Evolutionary conservation across 148 eudicot genomes (phyloP).

Genomic region (Suaeda aralocaspica): DNA sequence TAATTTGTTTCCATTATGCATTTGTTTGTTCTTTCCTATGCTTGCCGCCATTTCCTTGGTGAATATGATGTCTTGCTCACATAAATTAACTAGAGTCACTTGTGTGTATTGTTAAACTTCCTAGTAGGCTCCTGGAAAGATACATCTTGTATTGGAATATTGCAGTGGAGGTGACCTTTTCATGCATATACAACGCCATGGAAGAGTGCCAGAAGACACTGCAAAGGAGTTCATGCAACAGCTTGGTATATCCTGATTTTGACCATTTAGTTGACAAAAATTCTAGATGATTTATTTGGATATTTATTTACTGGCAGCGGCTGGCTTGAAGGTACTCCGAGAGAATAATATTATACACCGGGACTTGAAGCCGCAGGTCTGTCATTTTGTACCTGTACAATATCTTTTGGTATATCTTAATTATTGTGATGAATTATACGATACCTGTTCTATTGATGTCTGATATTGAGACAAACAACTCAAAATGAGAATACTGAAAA

Average conservation of each 20-base stretch:
- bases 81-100: background rate
- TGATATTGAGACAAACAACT: background rate
- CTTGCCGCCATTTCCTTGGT: background rate
- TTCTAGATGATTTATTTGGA: constrained; percentile 10
- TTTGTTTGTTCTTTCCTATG: background rate
- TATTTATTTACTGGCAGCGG: constrained; percentile 44
- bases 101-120: constrained; percentile 2
- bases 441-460: background rate
- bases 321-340: constrained; percentile 81
- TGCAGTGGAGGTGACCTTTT: constrained; percentile 95
- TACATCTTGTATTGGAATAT: constrained; percentile 85
- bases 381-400: background rate
- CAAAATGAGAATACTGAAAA: no score
- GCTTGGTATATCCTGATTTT: constrained; percentile 52
- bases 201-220: constrained; percentile 74
- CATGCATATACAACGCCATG: constrained; percentile 71
- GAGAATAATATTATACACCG: constrained; percentile 92
- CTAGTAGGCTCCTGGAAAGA: constrained; percentile 79
- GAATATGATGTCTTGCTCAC: background rate
- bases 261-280: background rate
- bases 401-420: background rate
- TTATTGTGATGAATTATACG: background rate
- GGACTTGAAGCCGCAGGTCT: constrained; percentile 94
- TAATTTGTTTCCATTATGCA: background rate
- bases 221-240: constrained; percentile 90